Base-by-base conservation (phyloP, 176 grass and related monocot genomes). In the Oryza officinalis region DNA sequence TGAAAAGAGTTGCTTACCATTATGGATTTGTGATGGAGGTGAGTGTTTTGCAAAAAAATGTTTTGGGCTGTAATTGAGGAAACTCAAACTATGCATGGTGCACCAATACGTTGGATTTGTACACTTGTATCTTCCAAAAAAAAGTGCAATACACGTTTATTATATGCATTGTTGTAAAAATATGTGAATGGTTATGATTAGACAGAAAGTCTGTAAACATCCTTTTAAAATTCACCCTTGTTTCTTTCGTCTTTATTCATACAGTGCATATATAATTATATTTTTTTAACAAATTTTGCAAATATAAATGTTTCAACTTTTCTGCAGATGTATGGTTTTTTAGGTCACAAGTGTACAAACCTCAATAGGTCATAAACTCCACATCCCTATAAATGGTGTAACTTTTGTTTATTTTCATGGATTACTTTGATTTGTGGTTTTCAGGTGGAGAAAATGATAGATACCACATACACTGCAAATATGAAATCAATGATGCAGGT, bases 21-120 rank as follows among this genome's bases (percentile, higher is more conserved):
- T 99, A 92, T 76, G 93, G 96, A 22, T 99, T 99, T 89, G 89
- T 89, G 83, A 84, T 94, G 93, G 91, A 96, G 91, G 96, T 96
- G 74, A 90, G 71, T 59, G 25, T 68, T 77, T 73, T 77, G 84
- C 71, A 82, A 13, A 49, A 46, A 31, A 86, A 13, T 54, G 13
- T 54, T 77, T 72, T 32, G 10, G 7, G 1, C 27, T 81, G 50
- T 63, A 63, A 23, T 33, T 45, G 32, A 71, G 47, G 13, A 10
- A 43, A 61, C 9, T 61, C 57, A 61, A 61, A 61, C 13, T 57
- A 57, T 57, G 52, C 52, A 50, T 13, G 15, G 40, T 41, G 40
- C 18, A 22, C 50, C 6, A 57, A 20, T 52, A 52, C 6, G 4
- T 20, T 57, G 17, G 18, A 22, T 52, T 57, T 57, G 50, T 57